phyloP scores from a whole-genome alignment of 1,139 yeast species.

The Nakaseomyces uthaithaninus region DNA sequence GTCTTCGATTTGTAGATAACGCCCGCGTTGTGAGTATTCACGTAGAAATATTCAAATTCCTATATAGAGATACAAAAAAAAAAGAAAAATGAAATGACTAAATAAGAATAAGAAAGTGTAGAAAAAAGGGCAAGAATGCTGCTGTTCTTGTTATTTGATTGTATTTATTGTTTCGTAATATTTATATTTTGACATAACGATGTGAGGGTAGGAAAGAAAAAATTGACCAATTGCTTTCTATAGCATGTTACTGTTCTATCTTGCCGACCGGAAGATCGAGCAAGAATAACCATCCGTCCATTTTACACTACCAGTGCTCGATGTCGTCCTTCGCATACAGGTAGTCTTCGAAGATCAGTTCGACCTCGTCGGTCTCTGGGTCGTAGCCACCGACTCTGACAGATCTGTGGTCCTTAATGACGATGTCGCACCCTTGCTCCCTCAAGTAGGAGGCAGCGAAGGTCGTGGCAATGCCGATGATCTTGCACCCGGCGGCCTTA shows the following conservation, averaged over 20 bases:
- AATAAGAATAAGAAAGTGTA: no score
- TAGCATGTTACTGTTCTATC: no score
- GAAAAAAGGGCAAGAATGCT: not conserved
- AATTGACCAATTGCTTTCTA: no score
- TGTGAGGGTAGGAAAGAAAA: no score
- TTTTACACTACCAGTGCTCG: slow-evolving; percentile 28
- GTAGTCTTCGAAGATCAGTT: slow-evolving; percentile 34
- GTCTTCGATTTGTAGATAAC: no score
- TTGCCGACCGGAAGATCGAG: no score
- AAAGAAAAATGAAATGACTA: no score
- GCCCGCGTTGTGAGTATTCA: no score
- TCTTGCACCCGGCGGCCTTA: slow-evolving; percentile 74
- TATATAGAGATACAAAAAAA: no score
- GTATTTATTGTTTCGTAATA: not conserved
- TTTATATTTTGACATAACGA: no score
- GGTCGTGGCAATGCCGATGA: slow-evolving; percentile 78
- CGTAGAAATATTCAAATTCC: no score
- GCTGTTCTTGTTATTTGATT: not conserved
- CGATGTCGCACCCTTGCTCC: slow-evolving; percentile 73
- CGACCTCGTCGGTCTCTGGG: slow-evolving; percentile 33
- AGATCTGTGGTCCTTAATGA: slow-evolving; percentile 60
- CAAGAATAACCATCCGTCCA: no score
- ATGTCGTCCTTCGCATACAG: slow-evolving; percentile 34
- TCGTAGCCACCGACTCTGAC: slow-evolving; percentile 38
- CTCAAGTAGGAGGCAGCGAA: slow-evolving; percentile 62